Evolutionary conservation across 1,284 basidiomycete species (phyloP).

Genomic region (Leccinum pseudoinsigne): DNA sequence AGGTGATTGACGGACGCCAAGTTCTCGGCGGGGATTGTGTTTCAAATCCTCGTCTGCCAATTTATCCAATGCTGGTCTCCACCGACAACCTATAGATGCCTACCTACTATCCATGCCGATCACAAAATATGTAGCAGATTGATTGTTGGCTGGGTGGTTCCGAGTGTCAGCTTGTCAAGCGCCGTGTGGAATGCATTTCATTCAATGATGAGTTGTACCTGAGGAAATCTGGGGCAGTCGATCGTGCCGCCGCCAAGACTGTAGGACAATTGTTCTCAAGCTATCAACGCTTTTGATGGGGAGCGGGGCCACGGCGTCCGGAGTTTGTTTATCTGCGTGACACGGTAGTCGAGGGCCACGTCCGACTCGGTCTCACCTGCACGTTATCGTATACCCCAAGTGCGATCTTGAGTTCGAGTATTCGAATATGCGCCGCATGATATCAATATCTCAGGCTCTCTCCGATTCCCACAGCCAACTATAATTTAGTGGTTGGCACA

Average conservation of each 20-base stretch:
- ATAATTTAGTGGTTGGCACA: constrained; percentile 10
- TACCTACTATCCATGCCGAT: background rate
- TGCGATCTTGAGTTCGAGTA: constrained; percentile 7
- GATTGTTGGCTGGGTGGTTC: constrained; percentile 8
- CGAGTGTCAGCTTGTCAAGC: constrained; percentile 7
- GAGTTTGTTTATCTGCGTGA: constrained; percentile 17
- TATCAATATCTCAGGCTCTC: background rate
- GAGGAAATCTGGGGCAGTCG: constrained; percentile 4
- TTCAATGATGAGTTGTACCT: background rate
- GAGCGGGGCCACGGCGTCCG: constrained; percentile 15
- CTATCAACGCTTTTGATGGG: background rate
- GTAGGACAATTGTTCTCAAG: background rate
- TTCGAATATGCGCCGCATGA: constrained; percentile 6
- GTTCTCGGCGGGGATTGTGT: constrained; percentile 4
- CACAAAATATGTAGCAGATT: constrained; percentile 2
- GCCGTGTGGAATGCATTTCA: constrained; percentile 1
- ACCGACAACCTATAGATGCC: background rate
- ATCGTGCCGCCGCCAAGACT: background rate
- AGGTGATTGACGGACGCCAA: constrained; percentile 10
- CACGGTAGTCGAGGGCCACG: constrained; percentile 11
- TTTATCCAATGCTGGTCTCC: constrained; percentile 8
- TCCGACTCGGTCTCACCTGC: constrained; percentile 7
- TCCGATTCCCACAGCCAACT: constrained; percentile 15
- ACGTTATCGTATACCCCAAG: constrained; percentile 7
- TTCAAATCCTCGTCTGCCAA: background rate